Base-by-base conservation (phyloP, 805 yeast genomes). In the Ogataea pini region DNA sequence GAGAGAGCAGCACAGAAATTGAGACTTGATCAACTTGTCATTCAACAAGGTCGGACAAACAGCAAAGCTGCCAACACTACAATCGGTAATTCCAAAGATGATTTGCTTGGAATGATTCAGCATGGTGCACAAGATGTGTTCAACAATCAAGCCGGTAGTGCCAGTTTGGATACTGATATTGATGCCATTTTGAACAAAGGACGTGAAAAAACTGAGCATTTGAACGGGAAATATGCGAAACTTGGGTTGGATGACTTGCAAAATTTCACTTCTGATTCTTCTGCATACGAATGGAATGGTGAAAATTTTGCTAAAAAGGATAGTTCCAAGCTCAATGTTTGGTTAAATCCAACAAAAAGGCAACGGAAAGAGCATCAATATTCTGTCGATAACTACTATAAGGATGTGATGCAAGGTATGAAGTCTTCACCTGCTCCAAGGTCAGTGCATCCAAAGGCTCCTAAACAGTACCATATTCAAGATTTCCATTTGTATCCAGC, bases 211-310 rank as follows among this genome's bases (percentile, higher is more conserved):
- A 94, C 99, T 0, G 79, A 82, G 20, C 78, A 78, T 41, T 71
- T 94, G 53, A 90, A 89, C 63, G 85, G 83, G 13, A 89, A 89
- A 64, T 94, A 86, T 66, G 84, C 89, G 47, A 79, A 86, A 42
- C 75, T 94, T 28, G 98, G 98, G 8, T 72, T 94, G 24, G 98
- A 94, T 65, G 99, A 94, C 62, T 73, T 94, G 43, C 97, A 92
- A 63, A 89, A 88, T 62, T 91, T 91, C 60, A 85, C 94, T 9
- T 85, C 89, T 7, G 96, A 89, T 55, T 65, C 62, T 33, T 84
- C 90, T 1, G 94, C 97, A 0, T 92, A 92, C 67, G 97, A 91
- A 67, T 92, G 99, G 99, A 90, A 94, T 61, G 99, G 99, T 14
- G 78, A 85, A 57, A 85, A 86, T 58, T 86, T 85, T 64, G 90